Base-by-base conservation (phyloP, 192 early-diverging fungal species). In the Hyaloraphidium curvatum region DNA sequence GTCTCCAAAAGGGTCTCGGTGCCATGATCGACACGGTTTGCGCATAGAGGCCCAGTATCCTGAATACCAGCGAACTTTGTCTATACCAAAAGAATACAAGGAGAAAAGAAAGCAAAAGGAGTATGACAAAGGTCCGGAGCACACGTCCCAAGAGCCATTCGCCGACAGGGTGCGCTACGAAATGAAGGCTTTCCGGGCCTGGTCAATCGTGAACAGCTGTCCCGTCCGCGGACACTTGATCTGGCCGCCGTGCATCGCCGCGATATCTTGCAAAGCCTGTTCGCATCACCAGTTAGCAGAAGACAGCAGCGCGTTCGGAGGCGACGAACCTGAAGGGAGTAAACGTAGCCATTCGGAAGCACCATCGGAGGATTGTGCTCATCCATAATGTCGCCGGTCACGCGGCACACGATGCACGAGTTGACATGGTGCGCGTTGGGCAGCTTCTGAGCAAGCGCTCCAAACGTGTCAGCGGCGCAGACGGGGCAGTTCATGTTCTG, bases 281-380 rank as follows among this genome's bases (percentile, higher is more conserved):
- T 48, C 43, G 43, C 43, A 48, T 48, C 14, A 48, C 7, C 5
- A 27, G n/a, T 27, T 23, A 54, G 5, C 26, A 31, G 27, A 19
- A 14, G 19, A 17, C 17, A 33, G 5, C 13, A 17, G n/a, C 56
- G 60, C 72, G n/a, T n/a, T n/a, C n/a, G n/a, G n/a, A n/a, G n/a
- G n/a, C n/a, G n/a, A n/a, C n/a, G n/a, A n/a, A 91, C 88, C 67
- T 78, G 63, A 26, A 66, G 66, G 4, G 87, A 91, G 62, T 99
- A 99, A 9, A 95, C 92, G 40, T 86, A 79, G 35, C 93, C 93
- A 67, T 99, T 97, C 19, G 91, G 93, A 50, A 97, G 67, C 2
- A 84, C 76, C 84, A 99, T 82, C 0, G 93, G 93, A 39, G 83
- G 79, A 61, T 99, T 99, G 64, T 91, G 78, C 61, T 89, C 93